Evolutionary conservation across 148 eudicot genomes (phyloP).

Genomic region (Beta vulgaris): DNA sequence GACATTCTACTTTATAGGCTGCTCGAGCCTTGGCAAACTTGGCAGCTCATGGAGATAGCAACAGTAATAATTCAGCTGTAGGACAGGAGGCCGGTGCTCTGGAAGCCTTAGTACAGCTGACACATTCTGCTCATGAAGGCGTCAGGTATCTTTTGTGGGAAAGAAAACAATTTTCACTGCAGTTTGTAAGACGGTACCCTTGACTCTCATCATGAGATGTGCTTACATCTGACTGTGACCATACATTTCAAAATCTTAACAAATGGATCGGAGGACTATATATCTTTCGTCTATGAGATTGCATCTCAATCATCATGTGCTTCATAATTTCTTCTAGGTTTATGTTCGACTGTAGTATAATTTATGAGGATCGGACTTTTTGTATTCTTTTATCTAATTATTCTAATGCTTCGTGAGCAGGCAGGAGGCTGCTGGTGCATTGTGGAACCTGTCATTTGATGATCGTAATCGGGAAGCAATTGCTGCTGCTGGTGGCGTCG

Average conservation of each 20-base stretch:
- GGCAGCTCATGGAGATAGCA: slow-evolving; percentile 99
- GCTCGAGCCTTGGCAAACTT: slow-evolving; percentile 97
- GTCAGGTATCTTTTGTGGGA: slow-evolving; percentile 60
- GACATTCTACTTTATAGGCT: slow-evolving; percentile 67
- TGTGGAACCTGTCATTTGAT: slow-evolving; percentile 97
- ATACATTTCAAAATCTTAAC: not conserved
- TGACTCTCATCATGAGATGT: not conserved
- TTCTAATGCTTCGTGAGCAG: slow-evolving; percentile 37
- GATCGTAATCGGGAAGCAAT: slow-evolving; percentile 95
- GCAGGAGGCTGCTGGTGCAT: slow-evolving; percentile 99
- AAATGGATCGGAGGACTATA: not conserved
- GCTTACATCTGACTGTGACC: not conserved
- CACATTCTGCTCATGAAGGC: slow-evolving; percentile 84
- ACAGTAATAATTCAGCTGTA: slow-evolving; percentile 83
- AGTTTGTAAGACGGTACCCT: not conserved
- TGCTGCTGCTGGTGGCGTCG: slow-evolving; percentile 93
- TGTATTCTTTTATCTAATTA: not conserved
- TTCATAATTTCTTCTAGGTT: slow-evolving; percentile 1
- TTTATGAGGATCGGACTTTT: not conserved
- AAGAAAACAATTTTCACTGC: not conserved
- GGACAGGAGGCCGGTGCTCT: slow-evolving; percentile 97
- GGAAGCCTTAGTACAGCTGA: slow-evolving; percentile 91
- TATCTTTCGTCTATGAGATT: not conserved
- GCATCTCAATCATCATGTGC: not conserved
- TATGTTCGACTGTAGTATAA: not conserved